Conservation (phyloP, 768 basidiomycete species). For the Naganishia kalamii region DNA sequence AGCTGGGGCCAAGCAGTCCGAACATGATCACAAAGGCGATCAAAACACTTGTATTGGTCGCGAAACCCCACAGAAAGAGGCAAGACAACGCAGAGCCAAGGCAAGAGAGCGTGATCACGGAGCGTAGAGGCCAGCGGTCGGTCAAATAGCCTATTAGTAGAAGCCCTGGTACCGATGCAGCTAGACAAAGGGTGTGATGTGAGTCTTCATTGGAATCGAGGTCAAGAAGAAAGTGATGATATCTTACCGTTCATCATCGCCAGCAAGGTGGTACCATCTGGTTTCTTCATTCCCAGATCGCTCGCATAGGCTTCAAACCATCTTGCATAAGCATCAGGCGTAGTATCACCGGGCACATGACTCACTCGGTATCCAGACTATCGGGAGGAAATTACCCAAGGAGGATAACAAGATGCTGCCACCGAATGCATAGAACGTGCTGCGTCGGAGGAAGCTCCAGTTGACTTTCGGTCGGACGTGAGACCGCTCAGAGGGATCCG, state of each 20-base stretch:
- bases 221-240: too few relatives aligned
- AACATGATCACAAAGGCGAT: constrained; percentile 33
- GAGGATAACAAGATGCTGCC: constrained; percentile 31
- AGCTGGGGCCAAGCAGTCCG: constrained; percentile 31
- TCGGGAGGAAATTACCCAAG: constrained; percentile 40
- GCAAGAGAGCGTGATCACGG: constrained; percentile 34
- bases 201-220: too few relatives aligned
- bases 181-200: constrained; percentile 23
- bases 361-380: constrained; percentile 35
- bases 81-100: constrained; percentile 32
- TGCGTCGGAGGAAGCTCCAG: constrained; percentile 12
- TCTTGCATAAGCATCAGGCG: neutral
- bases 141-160: constrained; percentile 33
- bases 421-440: constrained; percentile 26
- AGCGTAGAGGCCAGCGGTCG: constrained; percentile 30
- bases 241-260: constrained; percentile 39
- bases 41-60: constrained; percentile 27
- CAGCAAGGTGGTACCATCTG: constrained; percentile 33
- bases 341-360: neutral
- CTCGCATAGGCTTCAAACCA: constrained; percentile 30
- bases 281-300: constrained; percentile 29
- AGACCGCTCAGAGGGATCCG: neutral
- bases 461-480: neutral
- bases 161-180: constrained; percentile 37
- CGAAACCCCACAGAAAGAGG: constrained; percentile 42